phyloP scores from a whole-genome alignment of 148 eudicot species.

The Silene latifolia region DNA sequence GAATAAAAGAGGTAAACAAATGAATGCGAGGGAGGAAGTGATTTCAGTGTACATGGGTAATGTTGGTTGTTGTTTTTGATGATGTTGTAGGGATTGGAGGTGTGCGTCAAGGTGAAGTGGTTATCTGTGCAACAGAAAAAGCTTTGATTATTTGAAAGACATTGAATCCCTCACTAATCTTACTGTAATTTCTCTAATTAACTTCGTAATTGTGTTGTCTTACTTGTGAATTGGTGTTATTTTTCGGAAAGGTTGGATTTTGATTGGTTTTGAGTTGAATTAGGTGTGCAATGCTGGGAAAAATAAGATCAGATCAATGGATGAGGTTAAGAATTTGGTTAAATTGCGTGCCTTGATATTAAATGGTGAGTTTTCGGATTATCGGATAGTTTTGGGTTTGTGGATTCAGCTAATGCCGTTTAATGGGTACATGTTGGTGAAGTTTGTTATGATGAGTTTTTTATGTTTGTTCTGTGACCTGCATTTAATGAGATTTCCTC shows the following conservation, averaged over 20 bases:
- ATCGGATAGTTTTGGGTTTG: too few species aligned
- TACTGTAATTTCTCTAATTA: slow-evolving; percentile 39
- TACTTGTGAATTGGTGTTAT: not conserved
- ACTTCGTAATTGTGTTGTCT: not conserved
- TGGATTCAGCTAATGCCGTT: too few species aligned
- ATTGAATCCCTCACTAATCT: slow-evolving; percentile 71
- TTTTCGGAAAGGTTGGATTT: not conserved
- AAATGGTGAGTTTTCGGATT: slow-evolving; percentile 51
- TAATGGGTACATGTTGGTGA: not conserved
- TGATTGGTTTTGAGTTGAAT: not conserved
- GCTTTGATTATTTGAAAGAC: slow-evolving; percentile 76
- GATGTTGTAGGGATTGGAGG: slow-evolving; percentile 54
- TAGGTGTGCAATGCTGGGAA: slow-evolving; percentile 92
- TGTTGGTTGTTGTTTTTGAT: not conserved
- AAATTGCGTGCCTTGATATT: slow-evolving; percentile 79
- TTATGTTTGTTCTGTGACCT: slow-evolving; percentile 8
- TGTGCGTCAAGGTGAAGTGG: slow-evolving; percentile 82
- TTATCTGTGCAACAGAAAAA: slow-evolving; percentile 73
- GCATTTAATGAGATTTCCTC: slow-evolving; percentile 79
- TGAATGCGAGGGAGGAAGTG: too few species aligned
- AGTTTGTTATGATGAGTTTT: not conserved
- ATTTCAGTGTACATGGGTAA: too few species aligned
- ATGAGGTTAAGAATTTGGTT: slow-evolving; percentile 56
- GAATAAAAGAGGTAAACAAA: too few species aligned
- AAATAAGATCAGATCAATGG: slow-evolving; percentile 73